phyloP scores from a whole-genome alignment of 2,329 filamentous ascomycete species.

The Trichoderma semiorbis region DNA sequence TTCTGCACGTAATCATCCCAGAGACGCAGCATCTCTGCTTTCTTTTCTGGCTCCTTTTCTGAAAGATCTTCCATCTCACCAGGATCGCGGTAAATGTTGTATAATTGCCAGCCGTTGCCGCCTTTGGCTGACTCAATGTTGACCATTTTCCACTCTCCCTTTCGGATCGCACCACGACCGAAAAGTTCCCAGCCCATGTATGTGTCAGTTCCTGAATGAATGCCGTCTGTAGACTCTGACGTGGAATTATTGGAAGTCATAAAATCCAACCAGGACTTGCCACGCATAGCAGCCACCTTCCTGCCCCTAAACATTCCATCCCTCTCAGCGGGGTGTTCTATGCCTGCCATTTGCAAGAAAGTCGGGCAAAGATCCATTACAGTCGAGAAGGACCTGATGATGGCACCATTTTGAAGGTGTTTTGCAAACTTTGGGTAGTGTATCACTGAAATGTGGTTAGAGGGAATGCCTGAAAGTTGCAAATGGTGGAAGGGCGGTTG shows the following conservation, averaged over 20 bases:
- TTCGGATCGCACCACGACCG: background rate
- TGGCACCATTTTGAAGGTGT: background rate
- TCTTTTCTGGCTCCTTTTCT: background rate
- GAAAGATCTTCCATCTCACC: conserved; percentile 30
- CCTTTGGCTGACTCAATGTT: conserved; percentile 13
- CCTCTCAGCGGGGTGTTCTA: background rate
- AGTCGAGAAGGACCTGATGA: background rate
- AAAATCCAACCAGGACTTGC: background rate
- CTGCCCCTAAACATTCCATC: background rate
- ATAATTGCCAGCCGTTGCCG: conserved; percentile 30
- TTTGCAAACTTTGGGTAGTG: background rate
- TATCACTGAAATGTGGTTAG: background rate
- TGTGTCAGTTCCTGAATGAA: background rate
- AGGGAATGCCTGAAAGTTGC: background rate
- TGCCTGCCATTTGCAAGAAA: background rate
- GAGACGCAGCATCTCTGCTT: background rate
- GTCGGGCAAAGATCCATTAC: background rate
- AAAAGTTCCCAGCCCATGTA: background rate
- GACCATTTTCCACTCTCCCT: background rate
- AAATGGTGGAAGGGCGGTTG: background rate
- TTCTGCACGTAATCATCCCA: background rate
- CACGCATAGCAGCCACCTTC: background rate
- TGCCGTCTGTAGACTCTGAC: background rate
- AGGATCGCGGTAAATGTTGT: conserved; percentile 29
- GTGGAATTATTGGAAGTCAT: background rate